Evolutionary conservation across 176 grass and related monocot species (phyloP).

Genomic region (bread wheat (Triticum aestivum)): IWGSC_CS_RefSeq_v2.1 NC_057797.1:165251426-165251925

Average conservation of each 20-base stretch:
- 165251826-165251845: neutral
- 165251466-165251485: conserved; percentile 1
- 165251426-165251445: neutral
- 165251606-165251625: conserved; percentile 58
- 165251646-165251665: conserved; percentile 1
- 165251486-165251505: conserved; percentile 28
- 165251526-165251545: neutral
- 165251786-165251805: neutral
- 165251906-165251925: no score
- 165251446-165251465: neutral
- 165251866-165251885: neutral
- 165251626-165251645: conserved; percentile 53
- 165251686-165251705: conserved; percentile 16
- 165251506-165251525: conserved; percentile 36
- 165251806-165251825: neutral
- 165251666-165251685: conserved; percentile 3
- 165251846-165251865: neutral
- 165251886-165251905: no score
- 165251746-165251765: conserved; percentile 24
- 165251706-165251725: conserved; percentile 24
- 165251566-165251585: conserved; percentile 21
- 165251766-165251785: neutral
- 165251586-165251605: neutral
- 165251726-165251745: neutral
- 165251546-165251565: conserved; percentile 11